Percentiles rank a stretch among this genome's conserved stretches.
Conservation (phyloP, 345 rosid species). For the Adansonia digitata region DNA sequence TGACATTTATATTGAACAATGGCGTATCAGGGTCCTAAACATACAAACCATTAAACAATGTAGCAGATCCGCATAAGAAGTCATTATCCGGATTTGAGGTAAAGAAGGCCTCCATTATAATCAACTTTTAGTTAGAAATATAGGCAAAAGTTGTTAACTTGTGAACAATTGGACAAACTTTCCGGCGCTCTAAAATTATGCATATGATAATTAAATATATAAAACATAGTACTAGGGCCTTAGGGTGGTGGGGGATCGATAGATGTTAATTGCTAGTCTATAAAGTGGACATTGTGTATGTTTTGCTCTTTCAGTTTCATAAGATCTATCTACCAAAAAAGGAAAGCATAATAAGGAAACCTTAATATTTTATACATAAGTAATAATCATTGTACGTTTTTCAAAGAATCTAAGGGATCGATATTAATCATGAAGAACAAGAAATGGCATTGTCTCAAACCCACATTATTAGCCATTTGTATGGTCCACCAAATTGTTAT, state of each 20-base stretch:
- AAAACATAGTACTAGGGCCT: neutral
- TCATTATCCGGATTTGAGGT: too few relatives aligned
- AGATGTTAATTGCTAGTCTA: neutral
- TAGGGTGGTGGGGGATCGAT: neutral
- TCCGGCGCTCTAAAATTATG: neutral
- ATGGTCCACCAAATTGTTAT: constrained; percentile 33
- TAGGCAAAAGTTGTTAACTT: neutral
- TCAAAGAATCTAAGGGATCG: constrained; percentile 31
- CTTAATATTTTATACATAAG: constrained; percentile 9
- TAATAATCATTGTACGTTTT: constrained; percentile 30
- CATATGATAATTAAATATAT: neutral
- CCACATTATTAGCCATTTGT: neutral
- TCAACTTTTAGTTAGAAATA: neutral
- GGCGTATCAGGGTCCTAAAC: too few relatives aligned
- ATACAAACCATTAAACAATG: too few relatives aligned
- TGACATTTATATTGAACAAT: too few relatives aligned
- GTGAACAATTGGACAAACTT: neutral
- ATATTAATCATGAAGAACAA: constrained; percentile 25
- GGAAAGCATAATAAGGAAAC: constrained; percentile 13
- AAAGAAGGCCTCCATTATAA: neutral
- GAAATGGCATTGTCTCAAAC: constrained; percentile 23
- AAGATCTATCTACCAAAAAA: neutral
- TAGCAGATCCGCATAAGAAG: too few relatives aligned
- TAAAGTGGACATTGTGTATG: constrained; percentile 9
- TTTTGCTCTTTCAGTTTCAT: constrained; percentile 1